Percentiles rank a stretch among this genome's conserved stretches.
Evolutionary conservation across 73 alveolate genomes (phyloP).

Genomic region (Tetrahymena borealis): DNA sequence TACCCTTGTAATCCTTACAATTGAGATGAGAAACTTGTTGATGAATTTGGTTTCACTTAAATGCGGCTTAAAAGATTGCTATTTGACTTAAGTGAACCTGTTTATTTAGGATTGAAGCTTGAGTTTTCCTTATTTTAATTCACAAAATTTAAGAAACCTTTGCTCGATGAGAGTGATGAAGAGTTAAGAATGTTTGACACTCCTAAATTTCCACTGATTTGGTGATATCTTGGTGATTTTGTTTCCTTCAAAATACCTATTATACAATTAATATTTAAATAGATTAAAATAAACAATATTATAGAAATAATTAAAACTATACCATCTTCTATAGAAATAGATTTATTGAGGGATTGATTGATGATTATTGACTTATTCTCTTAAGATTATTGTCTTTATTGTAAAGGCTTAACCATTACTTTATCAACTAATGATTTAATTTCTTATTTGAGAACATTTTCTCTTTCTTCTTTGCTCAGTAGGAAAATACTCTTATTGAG

Average conservation of each 20-base stretch:
- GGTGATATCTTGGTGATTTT: neutral
- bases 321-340: neutral
- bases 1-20: neutral
- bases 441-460: neutral
- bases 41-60: neutral
- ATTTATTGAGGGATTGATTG: neutral
- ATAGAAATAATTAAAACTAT: too few species aligned
- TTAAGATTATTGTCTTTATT: neutral
- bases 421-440: neutral
- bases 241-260: neutral
- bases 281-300: neutral
- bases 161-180: neutral
- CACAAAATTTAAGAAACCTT: neutral
- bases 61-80: constrained; percentile 1
- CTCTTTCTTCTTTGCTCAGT: neutral
- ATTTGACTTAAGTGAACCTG: neutral
- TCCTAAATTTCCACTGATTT: neutral
- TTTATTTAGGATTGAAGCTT: neutral
- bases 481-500: neutral
- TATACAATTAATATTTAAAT: neutral
- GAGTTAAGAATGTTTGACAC: neutral
- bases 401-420: neutral
- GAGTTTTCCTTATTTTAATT: neutral
- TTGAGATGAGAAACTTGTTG: neutral
- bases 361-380: neutral